These are phyloP conservation scores for Claviceps cyperi DNA, from an alignment of 2,329 filamentous ascomycete genomes.

Conservation along the genomic window DNA sequence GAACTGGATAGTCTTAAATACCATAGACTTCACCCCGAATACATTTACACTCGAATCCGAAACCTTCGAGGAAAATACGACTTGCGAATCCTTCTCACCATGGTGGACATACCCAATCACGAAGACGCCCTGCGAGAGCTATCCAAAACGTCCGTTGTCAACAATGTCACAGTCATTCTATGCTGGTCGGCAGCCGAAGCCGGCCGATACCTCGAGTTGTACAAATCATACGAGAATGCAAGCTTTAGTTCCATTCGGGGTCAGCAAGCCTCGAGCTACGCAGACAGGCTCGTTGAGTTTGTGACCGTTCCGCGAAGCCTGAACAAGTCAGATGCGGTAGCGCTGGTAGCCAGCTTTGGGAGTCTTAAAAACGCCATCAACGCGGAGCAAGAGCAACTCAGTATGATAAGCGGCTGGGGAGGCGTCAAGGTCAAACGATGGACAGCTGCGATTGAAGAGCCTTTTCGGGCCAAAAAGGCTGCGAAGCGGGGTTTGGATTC, in stretches of 20 bases:
- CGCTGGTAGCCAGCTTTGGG: slow-evolving; percentile 82
- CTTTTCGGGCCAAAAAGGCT: slow-evolving; percentile 63
- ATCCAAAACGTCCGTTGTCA: slow-evolving; percentile 82
- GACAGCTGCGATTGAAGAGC: slow-evolving; percentile 68
- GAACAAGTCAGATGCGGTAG: slow-evolving; percentile 89
- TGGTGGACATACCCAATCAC: slow-evolving; percentile 93
- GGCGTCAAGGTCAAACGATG: slow-evolving; percentile 87
- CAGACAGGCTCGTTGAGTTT: slow-evolving; percentile 81
- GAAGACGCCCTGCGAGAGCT: slow-evolving; percentile 81
- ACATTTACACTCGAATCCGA: slow-evolving; percentile 88
- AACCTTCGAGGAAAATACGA: slow-evolving; percentile 74
- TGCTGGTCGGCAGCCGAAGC: slow-evolving; percentile 94
- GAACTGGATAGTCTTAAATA: slow-evolving; percentile 58
- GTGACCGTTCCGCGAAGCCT: slow-evolving; percentile 79
- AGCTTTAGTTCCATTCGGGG: slow-evolving; percentile 68
- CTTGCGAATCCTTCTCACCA: slow-evolving; percentile 70
- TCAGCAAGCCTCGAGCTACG: slow-evolving; percentile 69
- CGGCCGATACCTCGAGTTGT: slow-evolving; percentile 83
- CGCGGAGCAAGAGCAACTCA: slow-evolving; percentile 72
- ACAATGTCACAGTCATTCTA: slow-evolving; percentile 80
- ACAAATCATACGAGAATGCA: slow-evolving; percentile 87
- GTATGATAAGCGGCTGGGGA: slow-evolving; percentile 80
- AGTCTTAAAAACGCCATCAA: slow-evolving; percentile 78
- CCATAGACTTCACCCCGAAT: slow-evolving; percentile 91
- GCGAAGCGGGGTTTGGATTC: slow-evolving; percentile 29